Evolutionary conservation across 139 green algal species (phyloP), one percentile per base, ranked within the genome.

Genomic region (Chara braunii): DNA sequence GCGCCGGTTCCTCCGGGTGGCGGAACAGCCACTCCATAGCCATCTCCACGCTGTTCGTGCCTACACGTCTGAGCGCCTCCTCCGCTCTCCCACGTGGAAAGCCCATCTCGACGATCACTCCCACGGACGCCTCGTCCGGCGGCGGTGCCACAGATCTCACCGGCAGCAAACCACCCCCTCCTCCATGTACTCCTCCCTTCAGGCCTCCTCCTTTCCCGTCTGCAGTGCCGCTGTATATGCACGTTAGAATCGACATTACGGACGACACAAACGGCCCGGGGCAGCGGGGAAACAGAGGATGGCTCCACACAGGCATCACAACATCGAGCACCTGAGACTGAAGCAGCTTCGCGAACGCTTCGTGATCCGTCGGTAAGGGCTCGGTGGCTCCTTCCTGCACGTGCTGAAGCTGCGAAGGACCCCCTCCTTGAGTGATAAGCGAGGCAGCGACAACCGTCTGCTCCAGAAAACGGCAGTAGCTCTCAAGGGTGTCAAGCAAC

Each of bases 1-100:
- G 24, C 29, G 59, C 7, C n/a, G 51, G 37, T 11, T 62, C 37
- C 44, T 89, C 81, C 11, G 85, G 86, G 60, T 96, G 84, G 34
- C 51, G 82, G n/a, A 95, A 72, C 26, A 96, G 78, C 87, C 89
- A 96, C 76, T 96, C 90, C 70, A 95, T 89, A 3, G 90, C 90
- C 35, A 92, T 64, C 77, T 96, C 90, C 31, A 95, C 80, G 45
- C 75, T 90, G 77, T 87, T 87, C 40, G 74, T 73, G 1, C 85
- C 84, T 29, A 92, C 74, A 66, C 79, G 71, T 34, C 85, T 70
- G 37, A 96, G 74, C 0, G 88, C 89, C 34, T 86, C 77, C 70
- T 89, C 80, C 11, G 84, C 87, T 9, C 80, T 64, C 0, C 70
- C 60, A 51, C 78, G 36, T 1, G 71, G 64, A 79, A 96, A 95